Evolutionary conservation across 805 yeast genomes (phyloP).

Genomic region (Saccharomycopsis malanga): DNA sequence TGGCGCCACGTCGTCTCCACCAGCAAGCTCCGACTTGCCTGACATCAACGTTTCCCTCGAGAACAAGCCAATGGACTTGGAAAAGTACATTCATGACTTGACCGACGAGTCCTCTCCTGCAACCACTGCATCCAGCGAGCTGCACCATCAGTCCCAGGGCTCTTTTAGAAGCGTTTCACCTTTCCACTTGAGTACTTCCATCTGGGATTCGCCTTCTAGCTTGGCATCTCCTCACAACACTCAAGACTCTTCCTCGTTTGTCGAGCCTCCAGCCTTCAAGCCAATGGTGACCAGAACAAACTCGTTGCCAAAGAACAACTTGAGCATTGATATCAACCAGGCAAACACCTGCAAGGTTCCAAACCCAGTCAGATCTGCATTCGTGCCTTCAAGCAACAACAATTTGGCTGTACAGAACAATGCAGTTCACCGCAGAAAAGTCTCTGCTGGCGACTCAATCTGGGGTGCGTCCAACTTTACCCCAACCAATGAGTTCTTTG

Average conservation of each 20-base stretch:
- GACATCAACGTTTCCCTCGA: not conserved
- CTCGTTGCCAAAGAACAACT: conserved; percentile 5
- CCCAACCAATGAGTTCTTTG: conserved; percentile 18
- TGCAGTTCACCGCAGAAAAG: conserved; percentile 6
- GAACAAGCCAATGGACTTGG: conserved; percentile 9
- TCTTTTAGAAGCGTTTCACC: conserved; percentile 8
- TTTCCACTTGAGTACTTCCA: conserved; percentile 7
- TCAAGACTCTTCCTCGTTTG: not conserved
- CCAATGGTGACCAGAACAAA: conserved; percentile 2
- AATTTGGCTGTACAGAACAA: conserved; percentile 2
- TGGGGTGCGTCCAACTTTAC: conserved; percentile 18
- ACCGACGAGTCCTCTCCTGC: conserved; percentile 2
- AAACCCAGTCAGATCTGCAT: conserved; percentile 13
- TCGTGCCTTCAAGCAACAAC: not conserved
- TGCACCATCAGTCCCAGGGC: not conserved
- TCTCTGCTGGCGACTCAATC: conserved; percentile 11
- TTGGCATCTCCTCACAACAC: not conserved
- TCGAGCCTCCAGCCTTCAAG: not conserved
- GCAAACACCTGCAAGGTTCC: conserved; percentile 15
- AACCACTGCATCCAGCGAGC: not conserved
- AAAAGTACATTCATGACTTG: conserved; percentile 15
- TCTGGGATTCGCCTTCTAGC: conserved; percentile 8
- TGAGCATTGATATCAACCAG: conserved; percentile 15
- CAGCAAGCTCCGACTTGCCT: not conserved
- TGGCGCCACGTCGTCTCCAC: not conserved